Conservation (phyloP, 2,329 filamentous ascomycete species). For the Aureobasidium mangrovei region DNA sequence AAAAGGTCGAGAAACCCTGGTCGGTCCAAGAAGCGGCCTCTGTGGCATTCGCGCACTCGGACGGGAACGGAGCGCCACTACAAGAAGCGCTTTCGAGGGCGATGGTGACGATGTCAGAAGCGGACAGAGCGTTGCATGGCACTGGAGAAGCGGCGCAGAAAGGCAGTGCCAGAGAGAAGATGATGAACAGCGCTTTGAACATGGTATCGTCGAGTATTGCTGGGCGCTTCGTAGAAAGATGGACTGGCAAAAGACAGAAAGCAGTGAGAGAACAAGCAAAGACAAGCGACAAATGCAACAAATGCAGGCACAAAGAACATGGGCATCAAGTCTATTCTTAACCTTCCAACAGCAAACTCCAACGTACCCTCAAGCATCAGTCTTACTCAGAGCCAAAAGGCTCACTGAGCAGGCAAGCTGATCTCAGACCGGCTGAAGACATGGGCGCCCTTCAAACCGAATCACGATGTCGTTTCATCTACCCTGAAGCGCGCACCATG, state of each 20-base stretch:
- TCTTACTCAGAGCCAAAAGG: no score
- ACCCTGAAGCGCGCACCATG: neutral
- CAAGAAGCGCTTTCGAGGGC: conserved; percentile 51
- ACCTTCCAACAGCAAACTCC: no score
- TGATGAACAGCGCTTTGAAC: conserved; percentile 5
- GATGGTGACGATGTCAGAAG: conserved; percentile 43
- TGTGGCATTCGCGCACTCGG: conserved; percentile 58
- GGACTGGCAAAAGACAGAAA: neutral
- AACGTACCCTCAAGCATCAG: no score
- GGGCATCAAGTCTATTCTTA: no score
- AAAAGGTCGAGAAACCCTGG: conserved; percentile 49
- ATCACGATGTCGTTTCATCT: conserved; percentile 5
- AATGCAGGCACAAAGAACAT: no score
- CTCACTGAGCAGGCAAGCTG: neutral
- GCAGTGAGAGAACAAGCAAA: neutral
- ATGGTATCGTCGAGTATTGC: neutral
- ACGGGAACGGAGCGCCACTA: conserved; percentile 34
- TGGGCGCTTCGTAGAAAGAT: neutral
- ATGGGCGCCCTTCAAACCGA: neutral
- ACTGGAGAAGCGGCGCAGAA: neutral
- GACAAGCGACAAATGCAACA: no score
- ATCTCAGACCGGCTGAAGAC: neutral
- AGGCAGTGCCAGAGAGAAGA: neutral
- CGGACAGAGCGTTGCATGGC: conserved; percentile 20
- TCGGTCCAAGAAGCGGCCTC: conserved; percentile 52